Base-by-base conservation (phyloP, 768 basidiomycete species). In the Cubamyces lactineus region DNA sequence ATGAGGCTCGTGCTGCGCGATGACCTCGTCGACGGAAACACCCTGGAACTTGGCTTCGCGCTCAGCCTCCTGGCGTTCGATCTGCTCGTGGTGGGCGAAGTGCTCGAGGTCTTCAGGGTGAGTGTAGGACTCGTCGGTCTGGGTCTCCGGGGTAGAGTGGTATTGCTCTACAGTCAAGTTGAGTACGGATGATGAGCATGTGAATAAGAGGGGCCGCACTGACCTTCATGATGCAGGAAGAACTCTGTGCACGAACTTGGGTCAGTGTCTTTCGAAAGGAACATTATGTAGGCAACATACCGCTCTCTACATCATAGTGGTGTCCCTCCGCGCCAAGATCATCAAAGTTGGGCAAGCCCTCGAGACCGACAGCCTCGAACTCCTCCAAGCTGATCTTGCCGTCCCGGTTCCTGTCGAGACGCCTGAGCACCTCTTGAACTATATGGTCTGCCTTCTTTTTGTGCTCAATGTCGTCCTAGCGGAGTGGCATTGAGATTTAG, bases 221-320 rank as follows among this genome's bases (percentile, higher is more conserved):
- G 34, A 89, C 94, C 96, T 86, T 99, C 97, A 76, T 99, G 97
- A 71, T 98, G 96, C 50, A 96, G 80, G 84, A 95, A 96, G 78
- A 96, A 96, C 75, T 96, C 92, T 91, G 55, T 21, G 8, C 16
- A n/a, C 38, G 40, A 4, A 11, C 52, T 52, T 34, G 3, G 28
- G 4, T 39, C 13, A 46, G 52, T 3, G 26, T 17, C 5, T 21
- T 8, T 23, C n/a, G 3, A 17, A 24, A 15, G 3, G 12, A 21
- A 34, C 5, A 24, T 28, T 12, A 38, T 34, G 42, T 26, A 38
- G 23, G 54, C 19, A 15, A 76, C 89, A 67, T 68, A 92, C 91
- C 91, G 75, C 92, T 93, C 75, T 94, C 92, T 43, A 90, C 83
- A 71, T 94, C 94, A 68, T 96, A 96, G 71, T 96, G 94, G 71